Conservation (phyloP, 1,139 yeast species). For the Scheffersomyces segobiensis region DNA sequence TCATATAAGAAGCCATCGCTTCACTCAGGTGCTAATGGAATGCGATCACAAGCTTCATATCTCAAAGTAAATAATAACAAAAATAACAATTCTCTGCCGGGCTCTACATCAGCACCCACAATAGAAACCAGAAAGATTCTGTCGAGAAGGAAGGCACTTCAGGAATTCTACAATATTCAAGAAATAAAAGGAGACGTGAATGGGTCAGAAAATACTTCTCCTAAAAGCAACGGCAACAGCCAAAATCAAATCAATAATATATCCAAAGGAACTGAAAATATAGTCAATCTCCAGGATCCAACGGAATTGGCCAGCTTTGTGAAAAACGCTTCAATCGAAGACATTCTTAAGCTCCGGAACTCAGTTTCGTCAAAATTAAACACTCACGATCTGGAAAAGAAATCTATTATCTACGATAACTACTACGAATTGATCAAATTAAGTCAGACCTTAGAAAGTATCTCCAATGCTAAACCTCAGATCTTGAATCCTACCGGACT, state of each 20-base stretch:
- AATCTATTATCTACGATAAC: conserved; percentile 48
- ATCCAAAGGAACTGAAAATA: background rate
- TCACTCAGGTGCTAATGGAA: background rate
- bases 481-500: background rate
- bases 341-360: conserved; percentile 39
- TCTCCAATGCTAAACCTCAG: conserved; percentile 21
- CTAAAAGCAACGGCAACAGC: background rate
- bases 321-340: conserved; percentile 23
- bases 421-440: conserved; percentile 47
- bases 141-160: conserved; percentile 45
- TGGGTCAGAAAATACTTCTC: conserved; percentile 4
- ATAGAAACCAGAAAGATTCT: conserved; percentile 30
- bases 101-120: conserved; percentile 6
- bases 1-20: conserved; percentile 29
- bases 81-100: background rate
- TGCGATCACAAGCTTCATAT: background rate
- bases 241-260: conserved; percentile 1
- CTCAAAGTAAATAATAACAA: background rate
- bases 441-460: conserved; percentile 35
- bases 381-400: conserved; percentile 44
- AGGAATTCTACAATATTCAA: conserved; percentile 42
- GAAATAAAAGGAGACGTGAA: conserved; percentile 13
- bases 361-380: conserved; percentile 31
- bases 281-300: conserved; percentile 20
- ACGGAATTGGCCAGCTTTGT: conserved; percentile 19